Evolutionary conservation across 1,139 yeast genomes (phyloP).

Genomic region (Geotrichum reessii): DNA sequence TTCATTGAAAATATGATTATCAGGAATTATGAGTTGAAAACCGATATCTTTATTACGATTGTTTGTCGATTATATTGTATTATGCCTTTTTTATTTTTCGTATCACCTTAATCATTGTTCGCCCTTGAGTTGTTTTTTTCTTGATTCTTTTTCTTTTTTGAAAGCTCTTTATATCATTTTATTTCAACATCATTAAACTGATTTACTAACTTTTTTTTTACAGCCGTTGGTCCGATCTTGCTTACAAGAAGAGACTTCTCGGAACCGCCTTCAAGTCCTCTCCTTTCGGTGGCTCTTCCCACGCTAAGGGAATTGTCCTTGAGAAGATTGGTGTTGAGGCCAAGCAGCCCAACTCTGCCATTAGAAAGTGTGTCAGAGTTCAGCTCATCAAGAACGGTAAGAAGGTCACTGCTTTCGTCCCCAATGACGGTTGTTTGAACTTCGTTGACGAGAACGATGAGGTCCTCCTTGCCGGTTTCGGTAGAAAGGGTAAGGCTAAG

Average conservation of each 20-base stretch:
- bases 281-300: conserved; percentile 99
- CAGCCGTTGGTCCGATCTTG: conserved; percentile 97
- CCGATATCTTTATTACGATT: background rate
- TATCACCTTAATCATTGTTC: background rate
- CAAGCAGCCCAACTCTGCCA: conserved; percentile 99
- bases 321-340: conserved; percentile 99
- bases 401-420: conserved; percentile 99
- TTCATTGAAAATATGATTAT: background rate
- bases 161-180: background rate
- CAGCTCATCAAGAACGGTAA: conserved; percentile 99
- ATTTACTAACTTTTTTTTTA: conserved; percentile 45
- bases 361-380: conserved; percentile 99
- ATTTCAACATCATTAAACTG: background rate
- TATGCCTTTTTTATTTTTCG: background rate
- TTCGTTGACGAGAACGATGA: conserved; percentile 99
- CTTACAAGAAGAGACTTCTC: conserved; percentile 96
- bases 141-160: conserved; percentile 7
- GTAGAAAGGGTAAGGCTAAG: conserved; percentile 99
- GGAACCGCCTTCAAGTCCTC: conserved; percentile 99
- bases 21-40: background rate
- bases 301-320: conserved; percentile 99
- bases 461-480: conserved; percentile 99
- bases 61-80: background rate
- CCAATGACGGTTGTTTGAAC: conserved; percentile 99
- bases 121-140: conserved; percentile 22